phyloP scores from a whole-genome alignment of 768 basidiomycete species.

The Auriscalpium vulgare region DNA sequence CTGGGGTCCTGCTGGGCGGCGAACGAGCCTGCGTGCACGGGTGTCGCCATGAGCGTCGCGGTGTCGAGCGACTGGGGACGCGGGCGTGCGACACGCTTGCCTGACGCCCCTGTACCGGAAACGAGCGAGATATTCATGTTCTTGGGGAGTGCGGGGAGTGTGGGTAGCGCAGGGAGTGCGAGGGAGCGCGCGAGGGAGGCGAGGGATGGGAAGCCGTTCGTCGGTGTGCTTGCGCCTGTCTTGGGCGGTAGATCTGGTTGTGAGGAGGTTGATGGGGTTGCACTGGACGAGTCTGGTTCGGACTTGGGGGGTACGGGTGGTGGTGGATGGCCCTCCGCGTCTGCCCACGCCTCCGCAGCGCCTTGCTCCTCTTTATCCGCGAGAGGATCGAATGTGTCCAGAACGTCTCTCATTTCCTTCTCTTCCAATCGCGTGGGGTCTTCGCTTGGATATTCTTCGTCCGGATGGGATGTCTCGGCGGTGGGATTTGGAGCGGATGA shows the following conservation, averaged over 20 bases:
- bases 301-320: constrained; percentile 25
- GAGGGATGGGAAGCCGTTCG: constrained; percentile 49
- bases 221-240: constrained; percentile 10
- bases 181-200: constrained; percentile 61
- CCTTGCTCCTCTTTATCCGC: constrained; percentile 47
- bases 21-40: constrained; percentile 5
- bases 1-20: not conserved
- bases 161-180: constrained; percentile 40
- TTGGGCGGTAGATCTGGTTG: constrained; percentile 7
- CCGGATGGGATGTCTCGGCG: too few relatives aligned
- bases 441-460: too few relatives aligned
- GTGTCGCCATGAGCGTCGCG: constrained; percentile 7
- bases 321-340: constrained; percentile 47
- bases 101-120: constrained; percentile 15
- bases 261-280: not conserved
- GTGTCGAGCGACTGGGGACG: constrained; percentile 55
- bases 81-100: constrained; percentile 2
- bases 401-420: constrained; percentile 21
- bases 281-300: not conserved
- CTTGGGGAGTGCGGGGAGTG: not conserved
- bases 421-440: too few relatives aligned
- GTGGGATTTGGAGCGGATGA: too few relatives aligned
- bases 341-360: constrained; percentile 59
- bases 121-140: constrained; percentile 9
- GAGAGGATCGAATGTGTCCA: constrained; percentile 66